Percentiles rank a stretch among this genome's conserved stretches.
These are phyloP conservation scores for Cytauxzoon felis DNA, from an alignment of 169 alveolate genomes.

Conservation along the genomic window DNA sequence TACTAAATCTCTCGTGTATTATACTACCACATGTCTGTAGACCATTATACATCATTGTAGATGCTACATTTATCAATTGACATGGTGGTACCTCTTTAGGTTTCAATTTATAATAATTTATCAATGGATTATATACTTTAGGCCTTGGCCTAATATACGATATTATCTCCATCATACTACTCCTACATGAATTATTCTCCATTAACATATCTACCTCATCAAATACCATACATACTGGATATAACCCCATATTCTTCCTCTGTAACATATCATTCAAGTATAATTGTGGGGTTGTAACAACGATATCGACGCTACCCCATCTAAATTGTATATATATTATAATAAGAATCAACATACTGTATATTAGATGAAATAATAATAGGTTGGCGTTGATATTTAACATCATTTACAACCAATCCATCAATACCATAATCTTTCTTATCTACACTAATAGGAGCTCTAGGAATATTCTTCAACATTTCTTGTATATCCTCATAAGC, in stretches of 20 bases:
- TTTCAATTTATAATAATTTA: neutral
- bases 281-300: slow-evolving; percentile 69
- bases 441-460: slow-evolving; percentile 4
- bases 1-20: slow-evolving; percentile 67
- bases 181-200: slow-evolving; percentile 70
- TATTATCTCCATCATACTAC: slow-evolving; percentile 67
- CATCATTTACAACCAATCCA: slow-evolving; percentile 27
- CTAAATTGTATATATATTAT: neutral
- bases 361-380: slow-evolving; percentile 30
- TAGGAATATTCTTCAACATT: slow-evolving; percentile 39
- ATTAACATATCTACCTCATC: slow-evolving; percentile 72
- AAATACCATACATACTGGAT: slow-evolving; percentile 69
- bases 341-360: slow-evolving; percentile 21
- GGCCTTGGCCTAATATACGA: slow-evolving; percentile 67
- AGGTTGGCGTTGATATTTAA: slow-evolving; percentile 24
- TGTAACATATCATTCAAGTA: slow-evolving; percentile 54
- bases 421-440: slow-evolving; percentile 8
- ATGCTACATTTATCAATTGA: slow-evolving; percentile 66
- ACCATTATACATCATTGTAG: slow-evolving; percentile 69
- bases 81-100: slow-evolving; percentile 44
- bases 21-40: slow-evolving; percentile 70
- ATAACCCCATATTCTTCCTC: slow-evolving; percentile 11
- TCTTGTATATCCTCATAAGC: slow-evolving; percentile 37
- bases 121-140: slow-evolving; percentile 61
- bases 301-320: slow-evolving; percentile 67